These are phyloP conservation scores for Fragilaria radians DNA, from an alignment of 108 stramenopile species.

Conservation along the genomic window DNA sequence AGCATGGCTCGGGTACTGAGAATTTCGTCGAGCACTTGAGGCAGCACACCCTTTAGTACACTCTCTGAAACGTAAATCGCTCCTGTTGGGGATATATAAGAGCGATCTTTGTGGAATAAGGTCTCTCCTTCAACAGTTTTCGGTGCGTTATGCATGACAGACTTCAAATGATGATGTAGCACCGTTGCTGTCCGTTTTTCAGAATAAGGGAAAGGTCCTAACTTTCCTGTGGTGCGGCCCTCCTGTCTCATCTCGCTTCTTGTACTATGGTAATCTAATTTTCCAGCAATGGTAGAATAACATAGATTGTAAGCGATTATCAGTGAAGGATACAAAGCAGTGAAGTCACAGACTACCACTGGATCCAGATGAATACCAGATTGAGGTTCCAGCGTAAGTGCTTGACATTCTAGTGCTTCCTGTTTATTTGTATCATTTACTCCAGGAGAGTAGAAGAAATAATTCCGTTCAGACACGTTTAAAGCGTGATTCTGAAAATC, in stretches of 20 bases:
- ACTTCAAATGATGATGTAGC: slow-evolving; percentile 68
- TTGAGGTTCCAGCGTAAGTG: slow-evolving; percentile 85
- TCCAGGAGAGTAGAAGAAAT: slow-evolving; percentile 85
- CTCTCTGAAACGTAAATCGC: slow-evolving; percentile 79
- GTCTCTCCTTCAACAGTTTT: background rate
- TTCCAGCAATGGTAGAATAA: slow-evolving; percentile 86
- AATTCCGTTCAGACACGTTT: slow-evolving; percentile 25
- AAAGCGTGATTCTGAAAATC: slow-evolving; percentile 5
- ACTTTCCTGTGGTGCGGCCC: slow-evolving; percentile 40
- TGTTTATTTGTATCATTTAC: slow-evolving; percentile 67
- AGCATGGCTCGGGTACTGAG: slow-evolving; percentile 94
- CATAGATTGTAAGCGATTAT: slow-evolving; percentile 98
- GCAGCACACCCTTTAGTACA: slow-evolving; percentile 90
- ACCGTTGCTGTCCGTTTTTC: slow-evolving; percentile 67
- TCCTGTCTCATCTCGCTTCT: slow-evolving; percentile 60
- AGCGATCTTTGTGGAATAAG: slow-evolving; percentile 32
- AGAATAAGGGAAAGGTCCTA: slow-evolving; percentile 66
- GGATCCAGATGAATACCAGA: slow-evolving; percentile 89
- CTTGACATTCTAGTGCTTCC: slow-evolving; percentile 85
- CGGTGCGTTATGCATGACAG: slow-evolving; percentile 15
- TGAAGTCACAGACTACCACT: slow-evolving; percentile 96
- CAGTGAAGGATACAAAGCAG: slow-evolving; percentile 94
- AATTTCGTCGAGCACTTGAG: slow-evolving; percentile 94
- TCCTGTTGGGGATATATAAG: slow-evolving; percentile 86
- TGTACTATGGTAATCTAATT: slow-evolving; percentile 80